phyloP scores from a whole-genome alignment of 495 filamentous ascomycete species.

The Aspergillus bertholletiae region DNA sequence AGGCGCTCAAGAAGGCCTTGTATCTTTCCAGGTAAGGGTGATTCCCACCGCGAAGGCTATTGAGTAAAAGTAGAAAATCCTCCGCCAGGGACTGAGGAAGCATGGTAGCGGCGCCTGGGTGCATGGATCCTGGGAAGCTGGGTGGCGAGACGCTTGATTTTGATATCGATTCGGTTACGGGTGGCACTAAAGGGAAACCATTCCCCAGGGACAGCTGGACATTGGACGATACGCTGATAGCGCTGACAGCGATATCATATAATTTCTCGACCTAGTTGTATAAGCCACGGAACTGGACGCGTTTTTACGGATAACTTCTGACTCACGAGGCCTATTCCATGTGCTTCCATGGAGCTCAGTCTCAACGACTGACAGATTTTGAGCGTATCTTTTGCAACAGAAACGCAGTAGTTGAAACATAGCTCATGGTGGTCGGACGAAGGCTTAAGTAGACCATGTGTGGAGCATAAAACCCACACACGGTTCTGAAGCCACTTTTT shows the following conservation, averaged over 20 bases:
- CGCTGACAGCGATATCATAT: conserved; percentile 38
- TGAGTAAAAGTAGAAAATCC: conserved; percentile 32
- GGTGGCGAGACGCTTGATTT: neutral
- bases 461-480: conserved; percentile 66
- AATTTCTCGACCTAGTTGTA: conserved; percentile 35
- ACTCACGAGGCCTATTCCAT: conserved; percentile 68
- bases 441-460: conserved; percentile 51
- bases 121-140: conserved; percentile 16
- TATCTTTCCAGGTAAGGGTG: conserved; percentile 39
- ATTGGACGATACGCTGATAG: conserved; percentile 34
- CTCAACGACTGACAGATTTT: conserved; percentile 61
- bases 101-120: conserved; percentile 10
- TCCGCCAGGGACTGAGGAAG: conserved; percentile 27
- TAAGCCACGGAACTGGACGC: conserved; percentile 10
- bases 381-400: conserved; percentile 62
- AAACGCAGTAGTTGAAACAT: conserved; percentile 67
- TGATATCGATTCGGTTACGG: neutral
- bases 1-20: conserved; percentile 25
- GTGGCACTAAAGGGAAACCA: neutral
- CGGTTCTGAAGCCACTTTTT: conserved; percentile 85
- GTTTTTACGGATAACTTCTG: neutral
- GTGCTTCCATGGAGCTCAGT: conserved; percentile 65
- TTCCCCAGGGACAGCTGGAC: conserved; percentile 23
- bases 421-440: conserved; percentile 51
- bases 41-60: conserved; percentile 37